Conservation (phyloP, 2,329 filamentous ascomycete genomes). For the Tolypocladium album region DNA sequence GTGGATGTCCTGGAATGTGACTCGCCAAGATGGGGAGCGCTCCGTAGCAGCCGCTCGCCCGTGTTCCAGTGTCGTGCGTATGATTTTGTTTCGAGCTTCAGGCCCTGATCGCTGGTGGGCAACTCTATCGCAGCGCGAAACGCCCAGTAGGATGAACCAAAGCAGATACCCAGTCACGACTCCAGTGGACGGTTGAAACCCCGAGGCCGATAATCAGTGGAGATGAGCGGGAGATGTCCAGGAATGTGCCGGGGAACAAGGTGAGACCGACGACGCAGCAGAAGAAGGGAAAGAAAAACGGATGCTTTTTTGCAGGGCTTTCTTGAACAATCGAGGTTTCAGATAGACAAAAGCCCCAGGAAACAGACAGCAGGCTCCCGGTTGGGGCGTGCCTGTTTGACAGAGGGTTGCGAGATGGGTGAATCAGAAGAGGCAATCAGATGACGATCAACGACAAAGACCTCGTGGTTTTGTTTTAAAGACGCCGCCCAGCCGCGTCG, state of each 20-base stretch:
- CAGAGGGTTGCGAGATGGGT: neutral
- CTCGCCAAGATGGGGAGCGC: neutral
- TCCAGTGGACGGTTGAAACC: neutral
- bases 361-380: neutral
- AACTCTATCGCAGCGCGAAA: neutral
- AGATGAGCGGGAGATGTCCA: neutral
- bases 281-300: neutral
- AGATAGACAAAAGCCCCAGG: neutral
- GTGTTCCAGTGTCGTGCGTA: neutral
- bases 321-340: neutral
- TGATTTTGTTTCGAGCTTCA: neutral
- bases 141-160: neutral
- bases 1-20: neutral
- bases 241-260: neutral
- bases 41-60: neutral
- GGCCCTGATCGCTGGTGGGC: neutral
- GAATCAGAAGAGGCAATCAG: constrained; percentile 5
- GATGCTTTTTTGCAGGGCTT: neutral
- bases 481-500: constrained; percentile 3
- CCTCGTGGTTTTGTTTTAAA: constrained; percentile 1
- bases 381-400: neutral
- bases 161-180: neutral
- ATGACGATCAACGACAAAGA: neutral
- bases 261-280: neutral
- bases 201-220: neutral